phyloP scores from a whole-genome alignment of 805 yeast genomes.

The Metschnikowia proteae region DNA sequence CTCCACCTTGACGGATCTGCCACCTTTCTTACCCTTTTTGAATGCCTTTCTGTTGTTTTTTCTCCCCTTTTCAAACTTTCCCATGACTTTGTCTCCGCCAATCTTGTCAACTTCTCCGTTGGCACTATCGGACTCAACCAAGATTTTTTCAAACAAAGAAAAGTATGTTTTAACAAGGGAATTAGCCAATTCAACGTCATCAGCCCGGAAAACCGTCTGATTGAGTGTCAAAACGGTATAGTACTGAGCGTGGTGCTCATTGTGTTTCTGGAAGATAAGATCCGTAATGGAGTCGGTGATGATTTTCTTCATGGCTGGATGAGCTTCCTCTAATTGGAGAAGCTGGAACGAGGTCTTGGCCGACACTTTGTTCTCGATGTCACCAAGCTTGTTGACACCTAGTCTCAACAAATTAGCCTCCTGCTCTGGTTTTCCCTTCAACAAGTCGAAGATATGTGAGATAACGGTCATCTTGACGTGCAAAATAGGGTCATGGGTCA shows the following conservation, averaged over 20 bases:
- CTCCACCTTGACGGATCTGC: constrained; percentile 61
- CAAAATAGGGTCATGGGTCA: constrained; percentile 87
- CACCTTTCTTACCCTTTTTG: constrained; percentile 86
- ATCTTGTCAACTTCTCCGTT: constrained; percentile 34
- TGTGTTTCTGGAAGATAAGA: constrained; percentile 64
- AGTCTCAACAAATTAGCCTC: constrained; percentile 85
- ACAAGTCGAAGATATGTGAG: constrained; percentile 71
- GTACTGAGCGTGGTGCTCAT: constrained; percentile 84
- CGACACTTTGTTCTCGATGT: constrained; percentile 82
- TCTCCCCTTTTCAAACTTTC: constrained; percentile 56
- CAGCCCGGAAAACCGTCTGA: constrained; percentile 82
- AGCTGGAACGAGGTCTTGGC: constrained; percentile 83
- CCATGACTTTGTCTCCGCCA: constrained; percentile 34
- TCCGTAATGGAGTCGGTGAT: constrained; percentile 79
- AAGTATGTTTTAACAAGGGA: constrained; percentile 79
- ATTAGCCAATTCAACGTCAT: constrained; percentile 80
- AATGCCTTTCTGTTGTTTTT: constrained; percentile 58
- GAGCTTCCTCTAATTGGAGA: constrained; percentile 78
- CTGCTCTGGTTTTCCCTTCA: constrained; percentile 90
- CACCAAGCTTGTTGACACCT: constrained; percentile 94
- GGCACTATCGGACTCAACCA: constrained; percentile 60
- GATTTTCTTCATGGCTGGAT: constrained; percentile 91
- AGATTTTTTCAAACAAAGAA: constrained; percentile 76
- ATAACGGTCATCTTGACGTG: constrained; percentile 80
- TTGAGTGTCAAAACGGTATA: constrained; percentile 85